Conservation (phyloP, 805 yeast species). For the Candida sanyiensis region DNA sequence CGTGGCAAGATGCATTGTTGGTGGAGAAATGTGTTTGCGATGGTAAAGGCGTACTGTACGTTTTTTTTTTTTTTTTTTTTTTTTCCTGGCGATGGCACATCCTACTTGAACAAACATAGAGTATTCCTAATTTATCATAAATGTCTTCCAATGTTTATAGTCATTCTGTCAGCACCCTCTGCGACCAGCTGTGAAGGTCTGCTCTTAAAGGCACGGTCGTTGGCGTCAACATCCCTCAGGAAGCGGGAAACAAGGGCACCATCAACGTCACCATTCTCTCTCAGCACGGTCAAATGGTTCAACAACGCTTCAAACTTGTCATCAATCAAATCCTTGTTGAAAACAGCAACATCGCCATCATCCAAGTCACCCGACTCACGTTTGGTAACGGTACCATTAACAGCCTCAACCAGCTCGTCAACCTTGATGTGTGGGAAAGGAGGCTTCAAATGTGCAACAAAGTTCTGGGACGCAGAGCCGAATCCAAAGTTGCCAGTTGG, state of each 20-base stretch:
- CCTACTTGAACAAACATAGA: too few relatives aligned
- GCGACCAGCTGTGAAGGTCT: not conserved
- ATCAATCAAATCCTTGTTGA: not conserved
- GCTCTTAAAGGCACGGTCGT: not conserved
- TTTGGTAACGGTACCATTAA: conserved; percentile 28
- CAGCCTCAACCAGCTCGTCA: conserved; percentile 32
- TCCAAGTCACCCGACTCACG: conserved; percentile 15
- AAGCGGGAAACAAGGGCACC: not conserved
- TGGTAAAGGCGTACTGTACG: too few relatives aligned
- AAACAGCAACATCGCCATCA: not conserved
- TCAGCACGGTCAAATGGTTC: conserved; percentile 1
- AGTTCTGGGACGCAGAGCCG: conserved; percentile 32
- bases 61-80: too few relatives aligned
- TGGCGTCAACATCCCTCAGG: not conserved
- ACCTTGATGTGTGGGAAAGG: conserved; percentile 25
- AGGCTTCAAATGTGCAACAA: conserved; percentile 19
- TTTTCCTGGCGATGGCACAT: too few relatives aligned
- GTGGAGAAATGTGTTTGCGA: too few relatives aligned
- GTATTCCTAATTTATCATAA: too few relatives aligned
- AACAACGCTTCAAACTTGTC: not conserved
- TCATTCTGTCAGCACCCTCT: not conserved
- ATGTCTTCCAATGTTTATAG: conserved; percentile 1
- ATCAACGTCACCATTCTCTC: not conserved
- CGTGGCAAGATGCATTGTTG: conserved; percentile 4
- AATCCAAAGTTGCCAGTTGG: conserved; percentile 42